Conservation (phyloP, 1,139 yeast species). For the Cylindricascospora bacillispora region DNA sequence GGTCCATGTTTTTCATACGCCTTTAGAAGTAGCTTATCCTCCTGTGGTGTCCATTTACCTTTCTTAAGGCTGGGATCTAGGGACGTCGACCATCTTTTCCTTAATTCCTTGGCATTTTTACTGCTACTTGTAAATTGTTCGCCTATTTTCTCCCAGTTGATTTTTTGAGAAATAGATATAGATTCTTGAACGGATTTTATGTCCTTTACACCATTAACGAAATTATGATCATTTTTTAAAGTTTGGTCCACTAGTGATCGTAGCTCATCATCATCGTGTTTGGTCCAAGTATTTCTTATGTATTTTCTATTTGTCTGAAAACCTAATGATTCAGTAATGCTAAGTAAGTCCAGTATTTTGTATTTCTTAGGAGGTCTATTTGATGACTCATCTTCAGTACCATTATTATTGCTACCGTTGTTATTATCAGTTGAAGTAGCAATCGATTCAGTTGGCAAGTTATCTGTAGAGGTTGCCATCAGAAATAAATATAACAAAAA, state of each 20-base stretch:
- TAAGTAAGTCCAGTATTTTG: constrained; percentile 43
- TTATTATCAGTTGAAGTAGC: too few species aligned
- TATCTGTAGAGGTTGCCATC: too few species aligned
- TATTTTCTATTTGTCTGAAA: constrained; percentile 57
- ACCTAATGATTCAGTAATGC: constrained; percentile 62
- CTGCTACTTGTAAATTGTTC: constrained; percentile 27
- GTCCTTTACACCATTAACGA: constrained; percentile 23
- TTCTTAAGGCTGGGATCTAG: constrained; percentile 69
- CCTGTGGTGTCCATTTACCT: constrained; percentile 84
- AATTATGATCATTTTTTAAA: constrained; percentile 24
- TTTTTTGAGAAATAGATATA: constrained; percentile 16
- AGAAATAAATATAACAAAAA: too few species aligned
- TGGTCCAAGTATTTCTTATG: constrained; percentile 55
- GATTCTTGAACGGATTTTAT: constrained; percentile 21
- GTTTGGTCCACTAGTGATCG: constrained; percentile 29
- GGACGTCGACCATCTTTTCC: constrained; percentile 68
- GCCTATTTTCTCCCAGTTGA: constrained; percentile 57
- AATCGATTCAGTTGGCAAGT: too few species aligned
- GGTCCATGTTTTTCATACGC: constrained; percentile 65
- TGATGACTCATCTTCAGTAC: neutral
- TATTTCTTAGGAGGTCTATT: constrained; percentile 1
- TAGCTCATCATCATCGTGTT: constrained; percentile 46
- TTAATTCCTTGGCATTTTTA: constrained; percentile 56
- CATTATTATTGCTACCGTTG: neutral
- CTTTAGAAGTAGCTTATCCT: constrained; percentile 51